A percentile compares a stretch with the other conserved stretches of the same genome.
Evolutionary conservation across 225 moss, liverwort and hornwort genomes (phyloP).

Genomic region (Straminergon stramineum): DNA sequence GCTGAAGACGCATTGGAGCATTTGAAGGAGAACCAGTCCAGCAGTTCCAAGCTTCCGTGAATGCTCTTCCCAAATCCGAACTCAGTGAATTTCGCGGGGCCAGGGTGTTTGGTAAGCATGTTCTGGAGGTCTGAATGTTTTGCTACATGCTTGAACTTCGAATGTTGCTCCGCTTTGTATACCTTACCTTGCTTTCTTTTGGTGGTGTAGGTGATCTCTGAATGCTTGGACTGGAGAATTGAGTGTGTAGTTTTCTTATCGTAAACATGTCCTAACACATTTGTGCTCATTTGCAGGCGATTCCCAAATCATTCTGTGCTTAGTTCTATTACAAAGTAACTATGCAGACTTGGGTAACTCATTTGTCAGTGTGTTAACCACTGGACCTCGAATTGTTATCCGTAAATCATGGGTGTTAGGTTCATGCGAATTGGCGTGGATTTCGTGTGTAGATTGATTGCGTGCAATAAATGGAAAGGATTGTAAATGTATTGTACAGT

Average conservation of each 20-base stretch:
- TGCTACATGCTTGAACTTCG: neutral
- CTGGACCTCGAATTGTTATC: neutral
- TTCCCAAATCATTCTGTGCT: neutral
- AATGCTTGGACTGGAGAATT: neutral
- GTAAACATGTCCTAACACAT: neutral
- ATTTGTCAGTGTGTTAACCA: neutral
- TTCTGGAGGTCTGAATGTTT: neutral
- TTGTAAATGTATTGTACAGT: neutral
- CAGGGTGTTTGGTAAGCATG: neutral
- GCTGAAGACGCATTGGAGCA: neutral
- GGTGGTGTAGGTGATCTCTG: neutral
- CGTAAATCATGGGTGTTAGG: neutral
- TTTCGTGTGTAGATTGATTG: neutral
- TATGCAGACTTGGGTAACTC: neutral
- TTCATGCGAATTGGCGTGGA: neutral
- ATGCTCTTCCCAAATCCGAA: neutral
- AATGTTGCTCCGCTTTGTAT: neutral
- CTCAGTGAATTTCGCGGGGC: neutral
- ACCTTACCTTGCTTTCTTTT: neutral
- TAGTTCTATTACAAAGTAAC: neutral
- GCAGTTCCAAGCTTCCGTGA: conserved; percentile 7
- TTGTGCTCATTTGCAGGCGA: neutral
- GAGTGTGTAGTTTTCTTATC: neutral
- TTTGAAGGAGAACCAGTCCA: neutral
- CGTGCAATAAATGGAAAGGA: neutral